A percentile compares a stretch with the other conserved stretches of the same genome.
Conservation (phyloP, 2,329 filamentous ascomycete genomes). For the Tolypocladium album region DNA sequence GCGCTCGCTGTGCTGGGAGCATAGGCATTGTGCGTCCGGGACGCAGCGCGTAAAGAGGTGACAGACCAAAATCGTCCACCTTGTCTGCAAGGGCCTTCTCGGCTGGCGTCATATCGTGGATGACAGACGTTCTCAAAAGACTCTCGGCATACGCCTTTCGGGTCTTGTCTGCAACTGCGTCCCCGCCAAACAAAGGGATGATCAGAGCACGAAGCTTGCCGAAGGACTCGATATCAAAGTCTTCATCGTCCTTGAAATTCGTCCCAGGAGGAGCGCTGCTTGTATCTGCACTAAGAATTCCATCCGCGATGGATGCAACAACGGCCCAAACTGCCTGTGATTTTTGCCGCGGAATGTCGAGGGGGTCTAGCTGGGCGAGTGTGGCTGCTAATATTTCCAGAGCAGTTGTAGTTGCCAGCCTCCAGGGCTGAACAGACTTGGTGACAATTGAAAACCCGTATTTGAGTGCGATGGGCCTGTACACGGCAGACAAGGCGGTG, state of each 20-base stretch:
- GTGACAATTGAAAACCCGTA: conserved; percentile 67
- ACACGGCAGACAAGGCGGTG: conserved; percentile 55
- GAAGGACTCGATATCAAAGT: conserved; percentile 73
- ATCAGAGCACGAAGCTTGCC: conserved; percentile 58
- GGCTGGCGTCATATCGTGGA: conserved; percentile 51
- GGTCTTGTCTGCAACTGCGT: conserved; percentile 53
- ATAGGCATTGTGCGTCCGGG: conserved; percentile 64
- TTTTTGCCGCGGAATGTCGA: conserved; percentile 31
- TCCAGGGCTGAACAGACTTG: conserved; percentile 66
- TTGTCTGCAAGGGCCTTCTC: conserved; percentile 45
- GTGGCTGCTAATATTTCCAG: conserved; percentile 58
- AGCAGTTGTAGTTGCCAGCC: conserved; percentile 61
- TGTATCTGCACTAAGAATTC: conserved; percentile 58
- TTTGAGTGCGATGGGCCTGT: conserved; percentile 63
- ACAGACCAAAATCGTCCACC: conserved; percentile 39
- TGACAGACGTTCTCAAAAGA: conserved; percentile 72
- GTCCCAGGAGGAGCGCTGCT: conserved; percentile 31
- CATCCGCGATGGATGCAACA: conserved; percentile 53
- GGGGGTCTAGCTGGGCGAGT: conserved; percentile 46
- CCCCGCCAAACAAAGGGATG: conserved; percentile 59
- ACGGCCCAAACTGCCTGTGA: conserved; percentile 57
- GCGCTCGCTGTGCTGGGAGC: conserved; percentile 50
- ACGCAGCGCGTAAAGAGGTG: conserved; percentile 49
- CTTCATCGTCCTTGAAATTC: conserved; percentile 56
- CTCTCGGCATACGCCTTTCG: conserved; percentile 61